Conservation (phyloP, 2,329 filamentous ascomycete genomes). For the Aureobasidium melanogenum region DNA sequence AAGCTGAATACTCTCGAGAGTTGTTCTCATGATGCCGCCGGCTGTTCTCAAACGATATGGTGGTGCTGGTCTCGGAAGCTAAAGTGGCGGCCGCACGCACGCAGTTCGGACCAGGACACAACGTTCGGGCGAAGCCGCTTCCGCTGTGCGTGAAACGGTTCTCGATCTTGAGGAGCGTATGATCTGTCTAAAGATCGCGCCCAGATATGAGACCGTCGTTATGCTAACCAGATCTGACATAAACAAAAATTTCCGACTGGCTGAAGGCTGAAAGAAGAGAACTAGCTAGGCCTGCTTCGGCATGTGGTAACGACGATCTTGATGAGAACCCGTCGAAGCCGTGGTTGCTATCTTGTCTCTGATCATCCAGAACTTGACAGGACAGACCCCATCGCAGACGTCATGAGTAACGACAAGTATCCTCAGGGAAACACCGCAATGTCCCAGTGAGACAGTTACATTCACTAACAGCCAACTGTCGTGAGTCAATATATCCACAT, state of each 20-base stretch:
- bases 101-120: conserved; percentile 2
- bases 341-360: background rate
- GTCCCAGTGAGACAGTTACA: background rate
- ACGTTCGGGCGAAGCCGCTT: background rate
- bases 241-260: conserved; percentile 3
- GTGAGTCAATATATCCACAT: background rate
- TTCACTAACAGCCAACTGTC: background rate
- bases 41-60: background rate
- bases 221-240: background rate
- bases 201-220: background rate
- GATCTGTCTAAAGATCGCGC: conserved; percentile 1
- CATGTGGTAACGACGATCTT: background rate
- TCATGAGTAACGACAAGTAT: background rate
- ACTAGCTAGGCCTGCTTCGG: background rate
- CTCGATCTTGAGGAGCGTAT: conserved; percentile 5
- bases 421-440: background rate
- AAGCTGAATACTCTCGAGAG: background rate
- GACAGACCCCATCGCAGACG: background rate
- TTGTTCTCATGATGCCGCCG: background rate
- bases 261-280: background rate
- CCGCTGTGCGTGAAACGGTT: background rate
- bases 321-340: background rate
- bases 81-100: conserved; percentile 3
- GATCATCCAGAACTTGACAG: background rate
- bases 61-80: conserved; percentile 3